Conservation (phyloP, 2,329 filamentous ascomycete genomes). For the Cladosporium austrohemisphaericum region DNA sequence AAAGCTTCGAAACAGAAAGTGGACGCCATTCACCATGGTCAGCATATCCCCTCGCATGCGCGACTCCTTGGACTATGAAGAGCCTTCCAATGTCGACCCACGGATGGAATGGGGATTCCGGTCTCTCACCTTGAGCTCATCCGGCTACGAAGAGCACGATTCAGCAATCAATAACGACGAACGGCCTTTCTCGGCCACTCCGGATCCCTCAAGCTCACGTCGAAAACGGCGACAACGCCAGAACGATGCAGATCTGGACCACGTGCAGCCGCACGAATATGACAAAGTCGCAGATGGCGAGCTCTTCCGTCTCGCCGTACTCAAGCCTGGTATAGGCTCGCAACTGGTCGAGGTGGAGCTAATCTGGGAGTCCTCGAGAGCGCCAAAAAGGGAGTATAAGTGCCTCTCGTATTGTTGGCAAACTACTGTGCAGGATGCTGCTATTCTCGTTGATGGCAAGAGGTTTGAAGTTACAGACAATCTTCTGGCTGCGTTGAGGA, state of each 20-base stretch:
- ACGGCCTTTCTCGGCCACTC: constrained; percentile 21
- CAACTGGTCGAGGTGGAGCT: constrained; percentile 23
- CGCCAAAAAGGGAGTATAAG: constrained; percentile 21
- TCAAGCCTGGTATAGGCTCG: constrained; percentile 24
- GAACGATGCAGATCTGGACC: constrained; percentile 19
- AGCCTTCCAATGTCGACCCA: constrained; percentile 24
- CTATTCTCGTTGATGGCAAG: constrained; percentile 29
- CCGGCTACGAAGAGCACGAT: constrained; percentile 20
- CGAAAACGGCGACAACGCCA: constrained; percentile 21
- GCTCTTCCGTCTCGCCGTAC: constrained; percentile 25
- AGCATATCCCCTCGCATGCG: constrained; percentile 24
- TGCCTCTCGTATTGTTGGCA: constrained; percentile 32
- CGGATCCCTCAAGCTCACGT: constrained; percentile 20
- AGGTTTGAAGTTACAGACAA: constrained; percentile 30
- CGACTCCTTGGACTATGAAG: constrained; percentile 26
- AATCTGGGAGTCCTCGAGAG: constrained; percentile 24
- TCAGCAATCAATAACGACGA: constrained; percentile 19
- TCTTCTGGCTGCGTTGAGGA: constrained; percentile 23
- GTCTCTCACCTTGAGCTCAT: constrained; percentile 20
- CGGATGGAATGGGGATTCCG: constrained; percentile 25
- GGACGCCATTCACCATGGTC: constrained; percentile 23
- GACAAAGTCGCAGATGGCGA: constrained; percentile 26
- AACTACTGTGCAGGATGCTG: constrained; percentile 21
- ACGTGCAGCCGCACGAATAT: constrained; percentile 22
- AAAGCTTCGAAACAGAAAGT: too few relatives aligned